Conservation (phyloP, 345 rosid genomes). For the Anastatica hierochuntica region DNA sequence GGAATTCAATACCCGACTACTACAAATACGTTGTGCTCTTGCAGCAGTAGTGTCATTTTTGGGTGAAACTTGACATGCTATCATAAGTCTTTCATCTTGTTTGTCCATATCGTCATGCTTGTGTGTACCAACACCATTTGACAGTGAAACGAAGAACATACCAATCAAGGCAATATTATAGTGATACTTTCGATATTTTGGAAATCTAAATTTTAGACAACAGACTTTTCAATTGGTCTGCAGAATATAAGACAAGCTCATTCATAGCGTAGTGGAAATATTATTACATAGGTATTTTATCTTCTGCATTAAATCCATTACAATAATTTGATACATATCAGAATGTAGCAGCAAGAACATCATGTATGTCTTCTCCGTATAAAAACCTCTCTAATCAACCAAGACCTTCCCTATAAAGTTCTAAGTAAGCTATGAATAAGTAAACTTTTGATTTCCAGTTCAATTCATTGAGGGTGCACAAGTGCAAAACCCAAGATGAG, state of each 20-base stretch:
- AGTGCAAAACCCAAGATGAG: conserved; percentile 19
- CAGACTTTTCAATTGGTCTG: background rate
- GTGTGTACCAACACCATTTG: background rate
- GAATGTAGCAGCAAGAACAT: conserved; percentile 4
- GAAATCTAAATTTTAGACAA: background rate
- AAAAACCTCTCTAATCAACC: conserved; percentile 10
- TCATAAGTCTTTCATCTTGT: background rate
- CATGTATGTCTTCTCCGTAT: conserved; percentile 10
- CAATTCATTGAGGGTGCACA: conserved; percentile 6
- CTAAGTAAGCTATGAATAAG: conserved; percentile 7
- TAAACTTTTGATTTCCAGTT: conserved; percentile 17
- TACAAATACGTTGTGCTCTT: no score
- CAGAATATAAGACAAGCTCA: conserved; percentile 9
- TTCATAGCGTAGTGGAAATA: conserved; percentile 16
- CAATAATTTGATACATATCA: conserved; percentile 16
- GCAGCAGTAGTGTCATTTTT: no score
- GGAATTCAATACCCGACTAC: no score
- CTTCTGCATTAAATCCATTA: conserved; percentile 24
- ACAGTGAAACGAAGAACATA: background rate
- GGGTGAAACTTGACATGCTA: no score
- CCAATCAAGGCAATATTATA: background rate
- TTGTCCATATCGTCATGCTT: background rate
- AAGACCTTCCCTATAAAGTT: conserved; percentile 12
- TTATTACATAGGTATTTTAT: conserved; percentile 20
- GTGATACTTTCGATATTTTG: background rate